Base-by-base conservation (phyloP, 768 basidiomycete species). In the Suillus discolor region DNA sequence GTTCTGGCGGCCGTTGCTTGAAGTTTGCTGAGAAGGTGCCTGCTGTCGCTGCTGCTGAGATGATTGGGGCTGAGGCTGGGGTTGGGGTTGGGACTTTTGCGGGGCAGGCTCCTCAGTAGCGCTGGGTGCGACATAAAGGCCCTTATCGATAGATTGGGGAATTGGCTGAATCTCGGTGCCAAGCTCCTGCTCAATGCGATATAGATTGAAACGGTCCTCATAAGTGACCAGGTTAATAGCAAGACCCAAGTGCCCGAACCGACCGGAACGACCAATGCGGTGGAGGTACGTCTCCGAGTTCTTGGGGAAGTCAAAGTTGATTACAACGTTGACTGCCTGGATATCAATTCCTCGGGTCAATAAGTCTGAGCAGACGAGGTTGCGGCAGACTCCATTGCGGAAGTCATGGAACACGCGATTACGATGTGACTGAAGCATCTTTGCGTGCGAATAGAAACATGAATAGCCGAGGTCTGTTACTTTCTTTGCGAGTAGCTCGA, bases 371-470 rank as follows among this genome's bases (percentile, higher is more conserved):
- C 97, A 99, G 76, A 99, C 97, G 70, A 99, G 90, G 82, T 99
- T 99, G 72, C 97, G 91, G 84, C 97, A 98, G 57, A 96, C 94
- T 69, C 97, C 97, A 74, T 94, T 94, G 69, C 97, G 90, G 89
- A 99, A 99, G 80, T 99, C 97, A 83, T 99, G 97, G 87, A 99
- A 99, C 71, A 99, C 97, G 75, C 97, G 94, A 80, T 99, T 99
- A 67, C 97, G 94, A 80, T 99, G 95, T 39, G 92, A 91, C 81
- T 99, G 97, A 16, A 98, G 89, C 97, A 99, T 99, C 83, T 96
- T 97, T 62, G 97, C 97, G 78, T 99, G 97, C 61, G 97, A 99
- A 85, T 97, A 99, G 89, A 99, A 99, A 84, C 97, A 99, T 53
- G 97, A 99, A 78, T 99, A 99, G 69, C 97, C 97, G 62, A 98